These are phyloP conservation scores for Solidago caesia DNA, from an alignment of 129 eudicot genomes.

Conservation along the genomic window DNA sequence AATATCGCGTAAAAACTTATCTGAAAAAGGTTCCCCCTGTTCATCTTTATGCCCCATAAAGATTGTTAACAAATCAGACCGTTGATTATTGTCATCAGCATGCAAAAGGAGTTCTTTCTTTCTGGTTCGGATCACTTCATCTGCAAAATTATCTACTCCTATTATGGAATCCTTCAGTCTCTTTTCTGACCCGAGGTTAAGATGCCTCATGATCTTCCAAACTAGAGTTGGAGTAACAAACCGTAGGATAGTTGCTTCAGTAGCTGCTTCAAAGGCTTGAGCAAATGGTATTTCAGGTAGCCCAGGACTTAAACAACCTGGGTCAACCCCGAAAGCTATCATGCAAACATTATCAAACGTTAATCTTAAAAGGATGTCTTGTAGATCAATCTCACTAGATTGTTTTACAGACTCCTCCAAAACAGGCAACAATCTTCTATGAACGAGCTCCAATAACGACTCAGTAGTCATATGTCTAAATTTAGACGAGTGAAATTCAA, in stretches of 20 bases:
- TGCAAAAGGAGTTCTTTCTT: conserved; percentile 61
- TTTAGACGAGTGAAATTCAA: conserved; percentile 86
- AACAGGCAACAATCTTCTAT: conserved; percentile 64
- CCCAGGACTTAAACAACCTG: conserved; percentile 79
- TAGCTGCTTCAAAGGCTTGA: conserved; percentile 81
- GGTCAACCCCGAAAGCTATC: conserved; percentile 97
- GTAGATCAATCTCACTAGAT: conserved; percentile 52
- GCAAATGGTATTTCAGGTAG: conserved; percentile 89
- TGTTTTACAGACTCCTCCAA: conserved; percentile 49
- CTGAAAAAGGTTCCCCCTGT: conserved; percentile 59
- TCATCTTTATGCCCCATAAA: conserved; percentile 87
- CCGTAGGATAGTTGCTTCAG: conserved; percentile 74
- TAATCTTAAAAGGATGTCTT: conserved; percentile 73
- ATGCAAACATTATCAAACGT: conserved; percentile 96
- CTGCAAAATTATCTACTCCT: conserved; percentile 76
- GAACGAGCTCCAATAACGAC: conserved; percentile 72
- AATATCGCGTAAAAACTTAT: conserved; percentile 78
- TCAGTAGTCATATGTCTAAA: conserved; percentile 75
- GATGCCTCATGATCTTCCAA: conserved; percentile 76
- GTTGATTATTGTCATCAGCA: conserved; percentile 39
- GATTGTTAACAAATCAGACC: conserved; percentile 83
- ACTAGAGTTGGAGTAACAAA: conserved; percentile 80
- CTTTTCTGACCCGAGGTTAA: conserved; percentile 61
- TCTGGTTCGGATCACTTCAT: conserved; percentile 74
- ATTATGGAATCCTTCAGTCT: conserved; percentile 58